Conservation (phyloP, 352 stramenopile species). For the Phytopythium mirpurense region DNA sequence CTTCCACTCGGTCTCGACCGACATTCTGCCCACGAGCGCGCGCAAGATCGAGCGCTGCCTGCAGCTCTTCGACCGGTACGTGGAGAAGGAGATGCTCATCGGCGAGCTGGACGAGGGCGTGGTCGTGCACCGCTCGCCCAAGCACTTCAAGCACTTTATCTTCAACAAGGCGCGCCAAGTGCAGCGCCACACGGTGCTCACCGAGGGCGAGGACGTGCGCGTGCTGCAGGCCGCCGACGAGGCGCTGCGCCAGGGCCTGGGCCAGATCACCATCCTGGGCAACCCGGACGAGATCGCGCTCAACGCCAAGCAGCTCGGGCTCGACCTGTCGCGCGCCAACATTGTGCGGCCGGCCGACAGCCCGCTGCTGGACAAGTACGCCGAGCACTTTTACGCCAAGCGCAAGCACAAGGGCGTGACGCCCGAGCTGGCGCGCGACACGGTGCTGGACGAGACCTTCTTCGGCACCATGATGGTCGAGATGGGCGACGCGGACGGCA, state of each 20-base stretch:
- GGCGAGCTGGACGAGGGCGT: constrained; percentile 59
- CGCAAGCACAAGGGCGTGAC: constrained; percentile 85
- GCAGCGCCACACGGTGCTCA: constrained; percentile 79
- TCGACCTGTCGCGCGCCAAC: constrained; percentile 54
- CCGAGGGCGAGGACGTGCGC: constrained; percentile 77
- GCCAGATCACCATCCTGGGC: constrained; percentile 75
- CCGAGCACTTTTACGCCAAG: constrained; percentile 59
- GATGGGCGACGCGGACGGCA: constrained; percentile 70
- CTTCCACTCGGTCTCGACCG: constrained; percentile 53
- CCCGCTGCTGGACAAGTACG: constrained; percentile 50
- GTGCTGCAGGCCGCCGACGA: constrained; percentile 79
- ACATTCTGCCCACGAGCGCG: constrained; percentile 64
- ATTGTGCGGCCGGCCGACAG: constrained; percentile 54
- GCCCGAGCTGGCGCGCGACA: constrained; percentile 42
- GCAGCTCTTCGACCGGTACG: constrained; percentile 56
- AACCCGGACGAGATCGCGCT: constrained; percentile 61
- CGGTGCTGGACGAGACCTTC: constrained; percentile 65
- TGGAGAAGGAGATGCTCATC: constrained; percentile 61
- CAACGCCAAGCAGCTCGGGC: constrained; percentile 57
- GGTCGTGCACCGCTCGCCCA: constrained; percentile 61
- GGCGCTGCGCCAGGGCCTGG: constrained; percentile 53
- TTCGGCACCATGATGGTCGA: constrained; percentile 88
- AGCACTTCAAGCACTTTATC: constrained; percentile 86
- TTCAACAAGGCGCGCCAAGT: constrained; percentile 68
- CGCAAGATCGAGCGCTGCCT: constrained; percentile 68